Percentiles rank a stretch among this genome's conserved stretches.
phyloP scores from a whole-genome alignment of 2,329 filamentous ascomycete species.

The Didymella glomerata region DNA sequence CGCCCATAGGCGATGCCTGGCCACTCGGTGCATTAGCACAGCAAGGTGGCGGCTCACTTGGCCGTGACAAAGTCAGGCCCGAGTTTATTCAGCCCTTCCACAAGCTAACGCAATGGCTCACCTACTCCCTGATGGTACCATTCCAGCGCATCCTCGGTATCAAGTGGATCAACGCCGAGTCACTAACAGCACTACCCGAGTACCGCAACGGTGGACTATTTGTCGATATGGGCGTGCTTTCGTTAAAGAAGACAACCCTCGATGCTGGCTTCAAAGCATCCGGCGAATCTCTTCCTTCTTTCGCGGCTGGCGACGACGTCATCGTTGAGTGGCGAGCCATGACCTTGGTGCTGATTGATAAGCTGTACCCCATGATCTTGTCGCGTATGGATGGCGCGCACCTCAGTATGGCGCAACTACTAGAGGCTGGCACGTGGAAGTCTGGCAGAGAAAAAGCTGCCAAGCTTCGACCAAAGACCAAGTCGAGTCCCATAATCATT shows the following conservation, averaged over 20 bases:
- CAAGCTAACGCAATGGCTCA: constrained; percentile 90
- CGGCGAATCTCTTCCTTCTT: constrained; percentile 73
- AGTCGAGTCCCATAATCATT: constrained; percentile 43
- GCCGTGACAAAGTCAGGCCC: constrained; percentile 58
- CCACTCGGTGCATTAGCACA: constrained; percentile 79
- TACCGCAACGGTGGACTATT: constrained; percentile 92
- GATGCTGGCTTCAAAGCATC: constrained; percentile 73
- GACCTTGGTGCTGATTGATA: constrained; percentile 76
- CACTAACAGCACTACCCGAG: constrained; percentile 87
- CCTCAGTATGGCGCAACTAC: constrained; percentile 81
- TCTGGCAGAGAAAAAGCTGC: constrained; percentile 38
- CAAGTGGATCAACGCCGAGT: constrained; percentile 81
- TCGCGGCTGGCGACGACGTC: constrained; percentile 75
- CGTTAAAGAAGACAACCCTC: constrained; percentile 71
- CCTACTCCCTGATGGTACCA: constrained; percentile 91
- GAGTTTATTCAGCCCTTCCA: constrained; percentile 89
- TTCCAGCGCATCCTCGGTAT: constrained; percentile 84
- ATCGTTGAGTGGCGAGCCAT: constrained; percentile 79
- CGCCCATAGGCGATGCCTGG: constrained; percentile 91
- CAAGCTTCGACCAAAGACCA: constrained; percentile 35
- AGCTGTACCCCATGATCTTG: constrained; percentile 72
- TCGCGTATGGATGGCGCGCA: constrained; percentile 72
- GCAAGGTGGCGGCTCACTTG: constrained; percentile 60
- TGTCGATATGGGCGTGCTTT: constrained; percentile 82
- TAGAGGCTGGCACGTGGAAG: constrained; percentile 98